Evolutionary conservation across 2,329 filamentous ascomycete genomes (phyloP), one percentile per base, ranked within the genome.

Genomic region (Ceratocystis cacaofunesta): DNA sequence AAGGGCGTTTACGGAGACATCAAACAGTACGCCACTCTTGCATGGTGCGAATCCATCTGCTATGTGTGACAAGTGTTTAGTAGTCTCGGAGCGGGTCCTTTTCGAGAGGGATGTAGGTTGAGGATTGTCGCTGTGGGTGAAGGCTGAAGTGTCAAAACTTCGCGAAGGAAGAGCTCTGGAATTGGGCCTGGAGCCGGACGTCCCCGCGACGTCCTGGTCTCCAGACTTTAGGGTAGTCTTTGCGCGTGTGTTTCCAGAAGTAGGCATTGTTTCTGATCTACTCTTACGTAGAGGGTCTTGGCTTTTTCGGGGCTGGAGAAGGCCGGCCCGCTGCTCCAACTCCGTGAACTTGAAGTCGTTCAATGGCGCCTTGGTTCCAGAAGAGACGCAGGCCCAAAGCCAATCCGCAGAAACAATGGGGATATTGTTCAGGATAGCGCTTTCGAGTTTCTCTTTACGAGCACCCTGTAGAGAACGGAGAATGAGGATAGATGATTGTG

Each of bases 341-440:
- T 5, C 69, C 60, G 62, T 65, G 66, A 62, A 36, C 41, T 67
- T 41, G 1, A 57, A 50, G 7, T 61, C 19, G 3, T n/a, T 15
- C 36, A 44, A 36, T 4, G 55, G 30, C 4, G 28, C 55, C 55
- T 58, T 58, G 55, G 25, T 25, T 8, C 55, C 28, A n/a, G 55
- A 58, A n/a, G 55, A 58, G 22, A 96, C 85, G 69, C 88, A 94
- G 63, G 86, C 82, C 86, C 89, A 94, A 2, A 99, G 78, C 94
- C 94, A 99, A 25, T 87, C 83, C 19, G 84, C 83, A 6, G 82
- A 82, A 10, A 97, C 88, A n/a, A 92, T 84, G 1, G 91, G 89
- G 10, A 97, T 87, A 3, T 81, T 81, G 79, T 89, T 89, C 70
- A 86, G 81, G 7, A 84, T 73, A 0, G 91, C 91, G 71, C 90